Evolutionary conservation across 2,329 filamentous ascomycete species (phyloP).

Genomic region (Talaromyces sp.): DNA sequence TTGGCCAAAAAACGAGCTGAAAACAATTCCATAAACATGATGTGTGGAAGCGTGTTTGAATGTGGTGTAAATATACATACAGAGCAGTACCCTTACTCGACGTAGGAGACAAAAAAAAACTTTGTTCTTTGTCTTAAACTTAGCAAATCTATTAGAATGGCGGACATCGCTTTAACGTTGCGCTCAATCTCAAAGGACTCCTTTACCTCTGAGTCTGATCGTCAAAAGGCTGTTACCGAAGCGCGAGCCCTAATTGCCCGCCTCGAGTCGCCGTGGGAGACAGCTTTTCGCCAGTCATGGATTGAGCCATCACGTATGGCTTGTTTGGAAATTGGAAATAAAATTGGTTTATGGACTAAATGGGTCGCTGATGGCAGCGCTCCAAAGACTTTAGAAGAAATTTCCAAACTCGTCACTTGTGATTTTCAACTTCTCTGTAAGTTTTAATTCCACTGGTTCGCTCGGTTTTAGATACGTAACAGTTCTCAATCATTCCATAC

Average conservation of each 20-base stretch:
- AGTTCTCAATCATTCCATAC: no score
- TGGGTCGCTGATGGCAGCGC: slow-evolving; percentile 8
- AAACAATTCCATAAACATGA: background rate
- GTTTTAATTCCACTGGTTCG: background rate
- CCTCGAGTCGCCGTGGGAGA: slow-evolving; percentile 9
- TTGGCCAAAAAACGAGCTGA: background rate
- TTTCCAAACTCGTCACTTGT: slow-evolving; percentile 12
- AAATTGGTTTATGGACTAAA: slow-evolving; percentile 9
- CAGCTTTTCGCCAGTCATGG: slow-evolving; percentile 10
- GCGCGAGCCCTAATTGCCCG: slow-evolving; percentile 9
- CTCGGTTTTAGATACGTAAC: no score
- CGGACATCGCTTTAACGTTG: background rate
- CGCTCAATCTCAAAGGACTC: slow-evolving; percentile 7
- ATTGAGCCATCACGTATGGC: slow-evolving; percentile 13
- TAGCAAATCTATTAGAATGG: background rate
- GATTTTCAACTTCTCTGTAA: background rate
- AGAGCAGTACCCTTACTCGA: background rate
- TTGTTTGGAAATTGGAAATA: slow-evolving; percentile 5
- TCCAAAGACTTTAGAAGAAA: slow-evolving; percentile 5
- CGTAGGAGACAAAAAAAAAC: background rate
- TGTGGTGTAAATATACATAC: background rate
- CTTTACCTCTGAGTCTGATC: slow-evolving; percentile 4
- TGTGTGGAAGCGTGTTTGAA: background rate
- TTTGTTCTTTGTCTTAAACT: background rate
- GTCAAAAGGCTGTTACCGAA: slow-evolving; percentile 8